phyloP scores from a whole-genome alignment of 208 protist species.

The Leptomonas seymouri region DNA sequence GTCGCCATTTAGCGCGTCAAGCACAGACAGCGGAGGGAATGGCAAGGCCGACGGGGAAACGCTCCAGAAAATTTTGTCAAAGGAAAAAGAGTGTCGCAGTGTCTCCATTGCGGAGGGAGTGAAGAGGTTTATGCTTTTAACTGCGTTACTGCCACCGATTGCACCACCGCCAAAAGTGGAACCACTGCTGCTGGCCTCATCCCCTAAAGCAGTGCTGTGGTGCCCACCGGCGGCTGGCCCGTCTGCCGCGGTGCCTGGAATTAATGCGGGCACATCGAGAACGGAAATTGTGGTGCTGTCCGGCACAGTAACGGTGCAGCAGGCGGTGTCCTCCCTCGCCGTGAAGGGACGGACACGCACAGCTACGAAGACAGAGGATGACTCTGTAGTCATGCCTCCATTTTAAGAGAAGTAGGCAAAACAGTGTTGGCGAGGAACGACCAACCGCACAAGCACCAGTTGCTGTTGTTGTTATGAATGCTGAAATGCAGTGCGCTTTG shows the following conservation, averaged over 20 bases:
- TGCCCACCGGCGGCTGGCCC: constrained; percentile 1
- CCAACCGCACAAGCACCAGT: background rate
- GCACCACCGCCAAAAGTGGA: background rate
- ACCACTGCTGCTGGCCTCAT: background rate
- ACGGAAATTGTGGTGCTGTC: constrained; percentile 59
- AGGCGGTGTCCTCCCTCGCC: constrained; percentile 55
- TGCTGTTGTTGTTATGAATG: too few species aligned
- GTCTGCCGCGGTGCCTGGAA: constrained; percentile 12
- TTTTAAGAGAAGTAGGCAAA: background rate
- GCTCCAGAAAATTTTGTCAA: constrained; percentile 84
- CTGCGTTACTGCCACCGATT: constrained; percentile 8
- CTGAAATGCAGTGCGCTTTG: too few species aligned
- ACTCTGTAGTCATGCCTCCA: constrained; percentile 56
- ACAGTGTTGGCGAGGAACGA: background rate
- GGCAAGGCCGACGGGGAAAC: constrained; percentile 53
- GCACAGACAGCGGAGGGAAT: constrained; percentile 22
- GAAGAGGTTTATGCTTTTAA: background rate
- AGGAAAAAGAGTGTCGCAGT: constrained; percentile 61
- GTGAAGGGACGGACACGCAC: constrained; percentile 76
- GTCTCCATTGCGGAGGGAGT: background rate
- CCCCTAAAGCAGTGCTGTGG: background rate
- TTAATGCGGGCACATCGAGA: constrained; percentile 46
- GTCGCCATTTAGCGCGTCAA: constrained; percentile 10
- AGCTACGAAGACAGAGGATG: constrained; percentile 73
- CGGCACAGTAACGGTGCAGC: constrained; percentile 60